A percentile compares a stretch with the other conserved stretches of the same genome.
Evolutionary conservation across 306 rosid genomes (phyloP).

Genomic region (Sphenostylis stenocarpa): DNA sequence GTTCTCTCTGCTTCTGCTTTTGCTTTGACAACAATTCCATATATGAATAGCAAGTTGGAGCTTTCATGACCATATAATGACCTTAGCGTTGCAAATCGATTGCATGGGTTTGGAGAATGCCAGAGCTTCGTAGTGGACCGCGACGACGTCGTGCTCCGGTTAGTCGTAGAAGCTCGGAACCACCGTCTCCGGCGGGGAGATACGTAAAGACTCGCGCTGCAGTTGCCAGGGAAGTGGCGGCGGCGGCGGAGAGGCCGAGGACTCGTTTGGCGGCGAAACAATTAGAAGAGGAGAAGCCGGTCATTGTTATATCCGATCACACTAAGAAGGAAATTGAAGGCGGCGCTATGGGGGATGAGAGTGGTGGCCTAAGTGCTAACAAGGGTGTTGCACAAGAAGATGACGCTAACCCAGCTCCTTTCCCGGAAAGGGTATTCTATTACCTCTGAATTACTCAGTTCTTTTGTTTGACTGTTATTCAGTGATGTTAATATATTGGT

Average conservation of each 20-base stretch:
- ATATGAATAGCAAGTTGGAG: constrained; percentile 37
- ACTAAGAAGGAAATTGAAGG: constrained; percentile 32
- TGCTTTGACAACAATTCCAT: not conserved
- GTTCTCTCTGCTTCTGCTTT: too few species aligned
- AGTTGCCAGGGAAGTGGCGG: constrained; percentile 57
- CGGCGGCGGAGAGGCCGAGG: constrained; percentile 49
- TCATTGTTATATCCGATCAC: constrained; percentile 62
- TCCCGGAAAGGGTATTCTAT: constrained; percentile 74
- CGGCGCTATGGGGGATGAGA: constrained; percentile 70
- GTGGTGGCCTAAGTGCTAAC: constrained; percentile 90
- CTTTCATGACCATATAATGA: constrained; percentile 61
- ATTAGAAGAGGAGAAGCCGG: constrained; percentile 38
- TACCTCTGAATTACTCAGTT: not conserved
- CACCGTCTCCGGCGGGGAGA: constrained; percentile 44
- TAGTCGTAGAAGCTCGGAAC: constrained; percentile 45
- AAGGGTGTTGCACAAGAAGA: constrained; percentile 78
- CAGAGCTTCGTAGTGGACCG: constrained; percentile 86
- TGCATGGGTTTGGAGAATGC: constrained; percentile 91
- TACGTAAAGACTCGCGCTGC: constrained; percentile 86
- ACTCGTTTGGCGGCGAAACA: constrained; percentile 55
- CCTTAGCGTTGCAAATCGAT: constrained; percentile 42
- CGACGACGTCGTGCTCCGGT: constrained; percentile 79
- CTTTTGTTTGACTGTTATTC: not conserved
- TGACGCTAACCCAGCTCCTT: constrained; percentile 80
- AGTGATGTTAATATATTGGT: not conserved